Conservation (phyloP, 306 rosid species). For the Fragaria vesca region DNA sequence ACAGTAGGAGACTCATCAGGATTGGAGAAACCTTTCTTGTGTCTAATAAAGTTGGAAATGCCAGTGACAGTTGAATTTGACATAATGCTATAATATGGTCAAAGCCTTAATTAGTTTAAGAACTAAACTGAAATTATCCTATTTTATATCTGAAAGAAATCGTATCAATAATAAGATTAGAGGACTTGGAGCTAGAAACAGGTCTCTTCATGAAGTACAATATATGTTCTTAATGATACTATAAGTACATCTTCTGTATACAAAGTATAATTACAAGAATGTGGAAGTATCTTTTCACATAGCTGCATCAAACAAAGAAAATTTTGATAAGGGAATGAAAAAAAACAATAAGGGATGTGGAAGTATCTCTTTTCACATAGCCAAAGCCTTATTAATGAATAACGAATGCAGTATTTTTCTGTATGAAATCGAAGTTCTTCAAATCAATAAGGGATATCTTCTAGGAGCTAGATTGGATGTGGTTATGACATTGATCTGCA, state of each 20-base stretch:
- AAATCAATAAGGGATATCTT: not conserved
- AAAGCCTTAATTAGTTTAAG: not conserved
- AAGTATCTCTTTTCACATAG: no score
- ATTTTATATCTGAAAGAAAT: not conserved
- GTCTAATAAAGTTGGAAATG: conserved; percentile 26
- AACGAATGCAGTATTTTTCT: not conserved
- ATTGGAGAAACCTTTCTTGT: conserved; percentile 10
- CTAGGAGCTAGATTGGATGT: conserved; percentile 16
- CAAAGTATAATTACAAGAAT: conserved; percentile 14
- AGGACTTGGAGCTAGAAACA: not conserved
- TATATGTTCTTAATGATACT: not conserved
- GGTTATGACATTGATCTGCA: conserved; percentile 62
- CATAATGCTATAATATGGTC: conserved; percentile 13
- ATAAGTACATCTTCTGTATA: not conserved
- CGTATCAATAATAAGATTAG: not conserved
- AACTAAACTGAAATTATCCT: not conserved
- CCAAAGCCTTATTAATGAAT: conserved; percentile 14
- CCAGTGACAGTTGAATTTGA: conserved; percentile 40
- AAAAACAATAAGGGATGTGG: not conserved
- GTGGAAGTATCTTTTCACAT: not conserved
- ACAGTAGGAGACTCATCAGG: conserved; percentile 24
- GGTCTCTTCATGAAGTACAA: not conserved
- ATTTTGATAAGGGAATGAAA: not conserved
- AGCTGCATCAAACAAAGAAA: not conserved
- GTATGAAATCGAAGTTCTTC: conserved; percentile 3